Conservation (phyloP, 2,329 filamentous ascomycete species). For the Colletotrichum simmondsii region DNA sequence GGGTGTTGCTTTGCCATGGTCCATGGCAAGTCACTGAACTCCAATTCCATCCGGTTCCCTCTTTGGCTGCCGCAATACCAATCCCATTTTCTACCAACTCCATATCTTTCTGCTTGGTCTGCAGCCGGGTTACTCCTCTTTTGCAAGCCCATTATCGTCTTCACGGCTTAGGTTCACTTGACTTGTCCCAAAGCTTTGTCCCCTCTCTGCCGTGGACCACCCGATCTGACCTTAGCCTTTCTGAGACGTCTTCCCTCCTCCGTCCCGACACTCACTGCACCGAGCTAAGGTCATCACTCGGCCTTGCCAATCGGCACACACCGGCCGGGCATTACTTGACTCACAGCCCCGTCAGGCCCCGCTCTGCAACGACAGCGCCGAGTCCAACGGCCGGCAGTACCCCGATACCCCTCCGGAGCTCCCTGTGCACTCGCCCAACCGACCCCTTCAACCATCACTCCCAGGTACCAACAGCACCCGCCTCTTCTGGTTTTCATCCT, state of each 20-base stretch:
- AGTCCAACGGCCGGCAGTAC: conserved; percentile 9
- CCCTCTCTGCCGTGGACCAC: neutral
- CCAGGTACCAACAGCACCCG: neutral
- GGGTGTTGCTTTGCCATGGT: conserved; percentile 1
- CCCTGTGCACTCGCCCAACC: neutral
- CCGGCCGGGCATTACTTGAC: neutral
- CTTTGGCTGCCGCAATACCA: neutral
- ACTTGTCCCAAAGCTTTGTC: conserved; percentile 3
- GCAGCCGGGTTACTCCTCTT: neutral
- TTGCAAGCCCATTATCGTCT: neutral
- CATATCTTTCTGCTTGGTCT: conserved; percentile 9
- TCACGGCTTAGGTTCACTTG: neutral
- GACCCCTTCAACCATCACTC: neutral
- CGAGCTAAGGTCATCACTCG: neutral
- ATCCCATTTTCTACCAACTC: conserved; percentile 18
- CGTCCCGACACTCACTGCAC: neutral
- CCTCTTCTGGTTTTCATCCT: neutral
- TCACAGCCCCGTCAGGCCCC: conserved; percentile 13
- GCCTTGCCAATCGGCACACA: neutral
- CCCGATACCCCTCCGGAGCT: neutral
- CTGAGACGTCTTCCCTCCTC: neutral
- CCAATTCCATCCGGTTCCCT: neutral
- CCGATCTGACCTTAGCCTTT: conserved; percentile 3
- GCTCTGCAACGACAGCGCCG: conserved; percentile 23
- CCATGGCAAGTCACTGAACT: conserved; percentile 11